phyloP scores from a whole-genome alignment of 495 filamentous ascomycete genomes.

The Aspergillus hancockii region DNA sequence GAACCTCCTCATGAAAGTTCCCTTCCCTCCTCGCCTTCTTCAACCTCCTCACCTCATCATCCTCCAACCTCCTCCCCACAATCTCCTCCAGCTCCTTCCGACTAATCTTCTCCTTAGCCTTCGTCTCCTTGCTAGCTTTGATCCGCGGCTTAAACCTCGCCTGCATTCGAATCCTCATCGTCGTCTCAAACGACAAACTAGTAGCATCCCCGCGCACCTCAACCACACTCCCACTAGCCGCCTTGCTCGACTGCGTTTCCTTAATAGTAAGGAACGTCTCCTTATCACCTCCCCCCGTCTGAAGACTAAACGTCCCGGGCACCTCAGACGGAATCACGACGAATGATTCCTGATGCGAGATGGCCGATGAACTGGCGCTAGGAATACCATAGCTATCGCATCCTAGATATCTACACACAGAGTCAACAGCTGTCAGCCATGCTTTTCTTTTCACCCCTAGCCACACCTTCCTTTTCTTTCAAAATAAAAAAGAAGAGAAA shows the following conservation, averaged over 20 bases:
- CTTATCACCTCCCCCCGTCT: slow-evolving; percentile 48
- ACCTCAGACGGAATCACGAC: slow-evolving; percentile 64
- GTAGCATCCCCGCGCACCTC: slow-evolving; percentile 78
- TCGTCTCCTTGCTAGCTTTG: slow-evolving; percentile 75
- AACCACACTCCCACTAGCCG: slow-evolving; percentile 36
- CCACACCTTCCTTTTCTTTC: too few species aligned
- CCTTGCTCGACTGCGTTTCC: slow-evolving; percentile 40
- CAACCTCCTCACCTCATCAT: slow-evolving; percentile 81
- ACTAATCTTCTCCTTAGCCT: slow-evolving; percentile 80
- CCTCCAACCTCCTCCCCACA: slow-evolving; percentile 73
- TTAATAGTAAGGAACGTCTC: slow-evolving; percentile 55
- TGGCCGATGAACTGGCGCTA: slow-evolving; percentile 73
- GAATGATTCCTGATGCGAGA: slow-evolving; percentile 81
- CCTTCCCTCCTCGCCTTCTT: slow-evolving; percentile 81
- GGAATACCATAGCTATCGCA: slow-evolving; percentile 83
- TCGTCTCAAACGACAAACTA: slow-evolving; percentile 70
- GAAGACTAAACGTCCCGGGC: slow-evolving; percentile 66
- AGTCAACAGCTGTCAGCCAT: background rate
- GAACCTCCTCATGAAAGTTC: slow-evolving; percentile 83
- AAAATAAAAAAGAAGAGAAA: slow-evolving; percentile 10
- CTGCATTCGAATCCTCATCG: slow-evolving; percentile 87
- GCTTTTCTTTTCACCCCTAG: background rate
- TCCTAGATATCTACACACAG: slow-evolving; percentile 60
- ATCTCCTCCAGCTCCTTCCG: slow-evolving; percentile 82
- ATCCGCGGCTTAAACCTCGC: slow-evolving; percentile 85